Evolutionary conservation across 371 early-diverging fungal genomes (phyloP), one percentile per base, ranked within the genome.

Genomic region (Circinella minor): DNA sequence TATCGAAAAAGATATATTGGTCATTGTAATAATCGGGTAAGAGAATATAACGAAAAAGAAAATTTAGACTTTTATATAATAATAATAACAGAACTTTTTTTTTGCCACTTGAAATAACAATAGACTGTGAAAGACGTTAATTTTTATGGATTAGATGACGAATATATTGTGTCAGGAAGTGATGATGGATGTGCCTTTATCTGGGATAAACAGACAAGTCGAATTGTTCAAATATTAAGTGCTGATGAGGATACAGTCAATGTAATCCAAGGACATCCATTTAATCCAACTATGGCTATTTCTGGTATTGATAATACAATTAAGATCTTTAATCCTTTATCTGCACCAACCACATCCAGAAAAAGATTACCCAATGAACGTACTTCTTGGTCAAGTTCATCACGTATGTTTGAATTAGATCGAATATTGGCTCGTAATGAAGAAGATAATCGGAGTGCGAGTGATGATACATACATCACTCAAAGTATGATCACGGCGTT

Each of bases 81-180:
- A 27, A 27, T 27, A 27, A 27, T 27, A 27, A 27, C 27, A 27
- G 2, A 27, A 27, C 27, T 27, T 27, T 2, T 27, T 27, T 27
- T 27, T 27, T 67, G 8, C 4, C 61, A 18, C 34, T 43, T 68
- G 60, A 36, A 39, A 20, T 63, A 47, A 48, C 46, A 8, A 9
- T 77, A 89, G 78, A 93, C 93, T 0, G 77, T 92, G 55, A 96
- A 96, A 75, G 95, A 94, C 63, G 92, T 91, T 34, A 91, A 89
- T 68, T 94, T 93, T 76, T 88, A 87, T 72, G 93, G 93, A 0
- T 79, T 81, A 0, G 74, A 87, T 48, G 90, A 89, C 66, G 87
- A 87, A 65, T 94, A 90, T 65, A 77, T 95, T 38, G 86, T 91
- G 47, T 91, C 92, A 3, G 95, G 95, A 0, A 90, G 91, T 2